phyloP scores from a whole-genome alignment of 1,284 basidiomycete genomes.

The Melampsora larici-populina region DNA sequence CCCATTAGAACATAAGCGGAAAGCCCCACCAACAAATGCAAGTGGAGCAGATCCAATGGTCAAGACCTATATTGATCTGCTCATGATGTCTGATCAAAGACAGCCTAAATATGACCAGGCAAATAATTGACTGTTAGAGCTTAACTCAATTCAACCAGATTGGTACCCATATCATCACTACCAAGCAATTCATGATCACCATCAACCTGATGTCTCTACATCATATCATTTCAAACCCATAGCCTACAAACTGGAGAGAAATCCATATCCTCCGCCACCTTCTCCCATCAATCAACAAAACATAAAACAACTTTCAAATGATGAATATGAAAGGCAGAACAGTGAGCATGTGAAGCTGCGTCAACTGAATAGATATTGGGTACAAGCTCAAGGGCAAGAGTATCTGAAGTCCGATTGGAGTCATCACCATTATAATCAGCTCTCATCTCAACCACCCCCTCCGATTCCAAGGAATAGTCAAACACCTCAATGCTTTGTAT shows the following conservation, averaged over 20 bases:
- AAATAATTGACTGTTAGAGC: no score
- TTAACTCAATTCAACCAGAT: no score
- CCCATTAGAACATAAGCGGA: no score
- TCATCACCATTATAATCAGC: not conserved
- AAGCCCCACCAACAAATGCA: no score
- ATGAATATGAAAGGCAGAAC: no score
- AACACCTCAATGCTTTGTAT: no score
- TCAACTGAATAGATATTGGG: no score
- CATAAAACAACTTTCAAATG: no score
- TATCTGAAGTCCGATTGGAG: not conserved
- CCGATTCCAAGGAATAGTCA: not conserved
- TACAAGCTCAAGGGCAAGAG: not conserved
- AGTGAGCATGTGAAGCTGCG: no score
- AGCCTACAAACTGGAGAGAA: constrained; percentile 29
- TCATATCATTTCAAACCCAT: constrained; percentile 2
- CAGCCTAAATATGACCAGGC: not conserved
- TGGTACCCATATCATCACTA: no score
- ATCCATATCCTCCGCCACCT: constrained; percentile 32
- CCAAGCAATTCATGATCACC: not conserved
- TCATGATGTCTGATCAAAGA: not conserved
- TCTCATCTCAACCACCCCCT: not conserved
- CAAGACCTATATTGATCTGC: not conserved
- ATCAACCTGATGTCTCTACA: not conserved
- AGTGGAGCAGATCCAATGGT: no score
- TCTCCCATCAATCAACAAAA: not conserved